Evolutionary conservation across 1,284 basidiomycete genomes (phyloP).

Genomic region (Apiotrichum brassicae): DNA sequence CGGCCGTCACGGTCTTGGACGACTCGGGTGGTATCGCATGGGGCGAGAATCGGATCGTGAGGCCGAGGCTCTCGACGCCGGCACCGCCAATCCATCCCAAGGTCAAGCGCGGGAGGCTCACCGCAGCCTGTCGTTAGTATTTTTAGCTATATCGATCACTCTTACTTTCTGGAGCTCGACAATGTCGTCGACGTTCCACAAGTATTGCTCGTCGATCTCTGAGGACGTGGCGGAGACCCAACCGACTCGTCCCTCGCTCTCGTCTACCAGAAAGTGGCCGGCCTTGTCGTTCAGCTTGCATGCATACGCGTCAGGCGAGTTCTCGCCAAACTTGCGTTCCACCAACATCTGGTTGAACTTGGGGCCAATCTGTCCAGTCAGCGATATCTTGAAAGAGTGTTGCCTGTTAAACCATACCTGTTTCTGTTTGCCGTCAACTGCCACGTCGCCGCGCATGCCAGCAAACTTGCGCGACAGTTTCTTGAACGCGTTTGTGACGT

Average conservation of each 20-base stretch:
- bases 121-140: slow-evolving; percentile 6
- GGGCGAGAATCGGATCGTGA: slow-evolving; percentile 23
- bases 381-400: no score
- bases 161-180: slow-evolving; percentile 5
- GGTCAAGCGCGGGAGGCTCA: slow-evolving; percentile 45
- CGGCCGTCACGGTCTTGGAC: not conserved
- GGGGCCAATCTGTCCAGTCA: not conserved
- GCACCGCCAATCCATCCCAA: slow-evolving; percentile 47
- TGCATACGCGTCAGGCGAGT: slow-evolving; percentile 1
- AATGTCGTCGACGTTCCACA: slow-evolving; percentile 5
- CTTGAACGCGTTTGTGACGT: slow-evolving; percentile 3
- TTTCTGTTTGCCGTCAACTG: slow-evolving; percentile 1
- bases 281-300: not conserved
- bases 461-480: slow-evolving; percentile 4
- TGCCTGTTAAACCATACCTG: not conserved
- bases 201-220: not conserved
- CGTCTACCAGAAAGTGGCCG: slow-evolving; percentile 1
- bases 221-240: no score
- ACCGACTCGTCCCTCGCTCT: no score
- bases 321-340: slow-evolving; percentile 2
- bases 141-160: not conserved
- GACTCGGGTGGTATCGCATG: not conserved
- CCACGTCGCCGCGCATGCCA: slow-evolving; percentile 1
- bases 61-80: slow-evolving; percentile 44
- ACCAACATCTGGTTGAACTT: not conserved